Evolutionary conservation across 441 rosid species (phyloP).

Genomic region (Pelargonium australe): DNA sequence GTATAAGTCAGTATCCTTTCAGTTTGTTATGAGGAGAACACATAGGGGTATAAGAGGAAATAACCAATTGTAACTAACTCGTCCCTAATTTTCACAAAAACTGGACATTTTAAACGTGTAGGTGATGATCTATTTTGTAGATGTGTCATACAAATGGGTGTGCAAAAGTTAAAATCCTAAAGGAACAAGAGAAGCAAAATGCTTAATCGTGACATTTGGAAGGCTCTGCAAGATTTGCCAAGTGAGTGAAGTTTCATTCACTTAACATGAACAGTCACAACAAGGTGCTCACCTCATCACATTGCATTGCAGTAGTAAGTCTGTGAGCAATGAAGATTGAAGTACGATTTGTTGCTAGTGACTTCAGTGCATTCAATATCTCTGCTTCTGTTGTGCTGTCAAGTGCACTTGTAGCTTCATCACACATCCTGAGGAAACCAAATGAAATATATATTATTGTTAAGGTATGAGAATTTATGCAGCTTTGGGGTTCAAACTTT

Average conservation of each 20-base stretch:
- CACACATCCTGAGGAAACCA: conserved; percentile 66
- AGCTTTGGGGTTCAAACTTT: not conserved
- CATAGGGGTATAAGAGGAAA: no score
- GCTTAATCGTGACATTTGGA: no score
- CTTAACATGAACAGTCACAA: not conserved
- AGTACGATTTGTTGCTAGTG: conserved; percentile 75
- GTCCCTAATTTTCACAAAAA: not conserved
- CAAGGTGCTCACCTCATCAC: conserved; percentile 65
- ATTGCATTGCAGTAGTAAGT: conserved; percentile 98
- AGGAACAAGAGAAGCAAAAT: no score
- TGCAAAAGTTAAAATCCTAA: not conserved
- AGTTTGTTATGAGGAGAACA: no score
- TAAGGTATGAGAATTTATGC: no score
- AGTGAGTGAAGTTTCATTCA: not conserved
- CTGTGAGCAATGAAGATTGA: conserved; percentile 94
- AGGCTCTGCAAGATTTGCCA: not conserved
- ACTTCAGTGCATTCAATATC: conserved; percentile 79
- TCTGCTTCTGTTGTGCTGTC: conserved; percentile 99
- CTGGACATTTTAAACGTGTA: not conserved
- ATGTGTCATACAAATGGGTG: not conserved
- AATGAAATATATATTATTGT: conserved; percentile 1
- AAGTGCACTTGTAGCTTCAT: conserved; percentile 98
- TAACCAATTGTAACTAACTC: no score
- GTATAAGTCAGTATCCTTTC: no score
- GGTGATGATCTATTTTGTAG: not conserved